Conservation (phyloP, 2,329 filamentous ascomycete genomes). For the Trichocomaceae sp. region DNA sequence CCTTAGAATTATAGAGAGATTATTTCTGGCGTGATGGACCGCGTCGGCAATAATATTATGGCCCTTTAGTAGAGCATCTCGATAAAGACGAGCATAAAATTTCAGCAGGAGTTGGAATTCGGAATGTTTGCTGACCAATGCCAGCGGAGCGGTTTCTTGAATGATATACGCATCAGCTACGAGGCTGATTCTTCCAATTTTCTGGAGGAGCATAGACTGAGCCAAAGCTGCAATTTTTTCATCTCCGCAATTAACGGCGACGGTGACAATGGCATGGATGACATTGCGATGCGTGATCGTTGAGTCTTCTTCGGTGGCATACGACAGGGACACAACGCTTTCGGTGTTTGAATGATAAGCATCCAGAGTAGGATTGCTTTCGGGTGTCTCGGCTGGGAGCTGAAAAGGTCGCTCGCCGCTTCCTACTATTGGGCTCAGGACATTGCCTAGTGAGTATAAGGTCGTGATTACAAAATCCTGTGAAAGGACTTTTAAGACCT, state of each 20-base stretch:
- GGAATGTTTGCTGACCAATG: constrained; percentile 66
- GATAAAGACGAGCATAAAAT: constrained; percentile 68
- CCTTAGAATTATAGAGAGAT: constrained; percentile 64
- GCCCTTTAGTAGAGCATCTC: constrained; percentile 64
- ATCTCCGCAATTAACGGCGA: constrained; percentile 73
- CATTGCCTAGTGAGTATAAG: constrained; percentile 91
- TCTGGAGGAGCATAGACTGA: constrained; percentile 94
- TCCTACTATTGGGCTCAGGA: constrained; percentile 66
- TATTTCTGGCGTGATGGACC: constrained; percentile 70
- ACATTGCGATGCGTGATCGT: constrained; percentile 74
- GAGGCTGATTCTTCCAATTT: constrained; percentile 76
- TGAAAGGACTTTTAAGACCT: constrained; percentile 72
- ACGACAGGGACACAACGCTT: constrained; percentile 62
- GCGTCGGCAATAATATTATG: constrained; percentile 63
- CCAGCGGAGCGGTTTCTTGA: constrained; percentile 69
- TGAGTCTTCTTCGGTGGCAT: constrained; percentile 71
- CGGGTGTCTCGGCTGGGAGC: constrained; percentile 29
- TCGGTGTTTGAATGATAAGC: constrained; percentile 28
- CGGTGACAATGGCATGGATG: constrained; percentile 91
- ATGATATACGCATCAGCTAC: constrained; percentile 80
- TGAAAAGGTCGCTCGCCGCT: constrained; percentile 40
- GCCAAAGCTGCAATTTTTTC: constrained; percentile 89
- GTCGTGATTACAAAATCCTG: constrained; percentile 74
- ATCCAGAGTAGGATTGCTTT: constrained; percentile 44
- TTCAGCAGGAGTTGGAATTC: constrained; percentile 85